A percentile compares a stretch with the other conserved stretches of the same genome.
These are phyloP conservation scores for Fremontodendron californicum DNA, from an alignment of 345 rosid genomes.

Conservation along the genomic window DNA sequence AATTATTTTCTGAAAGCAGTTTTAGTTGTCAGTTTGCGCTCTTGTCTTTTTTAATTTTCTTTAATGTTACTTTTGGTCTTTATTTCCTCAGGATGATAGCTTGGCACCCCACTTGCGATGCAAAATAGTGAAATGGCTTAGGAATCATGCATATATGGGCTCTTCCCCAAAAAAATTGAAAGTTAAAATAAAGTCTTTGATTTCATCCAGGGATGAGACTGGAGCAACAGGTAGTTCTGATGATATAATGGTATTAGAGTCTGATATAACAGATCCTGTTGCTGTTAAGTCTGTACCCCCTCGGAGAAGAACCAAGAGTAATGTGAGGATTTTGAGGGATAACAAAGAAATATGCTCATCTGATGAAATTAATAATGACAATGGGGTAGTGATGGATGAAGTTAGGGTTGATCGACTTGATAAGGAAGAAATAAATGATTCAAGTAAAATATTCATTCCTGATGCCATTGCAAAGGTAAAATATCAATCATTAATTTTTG, in stretches of 20 bases:
- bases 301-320: constrained; percentile 59
- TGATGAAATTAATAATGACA: constrained; percentile 36
- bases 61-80: constrained; percentile 19
- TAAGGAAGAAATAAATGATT: constrained; percentile 36
- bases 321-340: constrained; percentile 36
- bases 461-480: constrained; percentile 38
- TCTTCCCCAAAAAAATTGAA: constrained; percentile 34
- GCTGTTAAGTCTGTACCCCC: constrained; percentile 65
- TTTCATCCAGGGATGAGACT: constrained; percentile 40
- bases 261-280: constrained; percentile 54
- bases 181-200: constrained; percentile 39
- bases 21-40: not conserved
- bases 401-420: constrained; percentile 30
- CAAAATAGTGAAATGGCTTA: constrained; percentile 76
- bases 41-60: constrained; percentile 11
- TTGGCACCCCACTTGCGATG: constrained; percentile 53
- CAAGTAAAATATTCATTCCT: constrained; percentile 24
- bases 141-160: constrained; percentile 63
- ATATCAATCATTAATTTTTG: constrained; percentile 3
- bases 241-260: constrained; percentile 36
- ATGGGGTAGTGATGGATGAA: constrained; percentile 39
- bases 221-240: constrained; percentile 42
- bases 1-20: constrained; percentile 14
- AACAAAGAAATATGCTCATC: constrained; percentile 35
- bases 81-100: constrained; percentile 53